Evolutionary conservation across 169 alveolate genomes (phyloP).

Genomic region (Besnoitia besnoiti): DNA sequence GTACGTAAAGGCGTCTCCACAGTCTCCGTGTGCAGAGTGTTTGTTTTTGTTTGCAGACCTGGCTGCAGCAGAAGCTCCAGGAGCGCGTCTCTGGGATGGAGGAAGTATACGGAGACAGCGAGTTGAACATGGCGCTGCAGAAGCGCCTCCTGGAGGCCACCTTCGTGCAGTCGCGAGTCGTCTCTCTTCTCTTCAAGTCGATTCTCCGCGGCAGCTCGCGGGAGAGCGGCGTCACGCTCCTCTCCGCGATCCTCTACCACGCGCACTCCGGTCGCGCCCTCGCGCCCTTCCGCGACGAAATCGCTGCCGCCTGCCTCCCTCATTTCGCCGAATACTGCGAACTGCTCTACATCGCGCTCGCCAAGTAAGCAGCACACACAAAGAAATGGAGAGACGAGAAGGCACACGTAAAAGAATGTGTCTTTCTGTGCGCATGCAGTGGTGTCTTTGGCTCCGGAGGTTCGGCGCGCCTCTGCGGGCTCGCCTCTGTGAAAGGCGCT

Average conservation of each 20-base stretch:
- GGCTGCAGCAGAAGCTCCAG: constrained; percentile 38
- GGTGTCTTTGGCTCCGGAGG: no score
- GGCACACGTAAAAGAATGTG: no score
- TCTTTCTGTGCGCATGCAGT: no score
- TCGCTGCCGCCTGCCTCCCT: constrained; percentile 33
- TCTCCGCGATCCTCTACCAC: constrained; percentile 28
- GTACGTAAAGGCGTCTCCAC: no score
- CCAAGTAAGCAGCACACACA: neutral
- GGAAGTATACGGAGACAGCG: neutral
- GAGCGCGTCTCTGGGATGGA: constrained; percentile 33
- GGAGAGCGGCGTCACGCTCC: constrained; percentile 26
- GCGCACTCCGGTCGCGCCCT: constrained; percentile 10
- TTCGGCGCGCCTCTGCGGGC: no score
- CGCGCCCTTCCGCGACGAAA: neutral
- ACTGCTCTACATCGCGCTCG: neutral
- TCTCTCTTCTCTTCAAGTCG: neutral
- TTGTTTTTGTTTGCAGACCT: neutral
- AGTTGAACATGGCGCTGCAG: neutral
- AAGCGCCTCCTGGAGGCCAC: constrained; percentile 16
- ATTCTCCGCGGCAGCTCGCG: neutral
- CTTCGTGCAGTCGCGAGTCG: neutral
- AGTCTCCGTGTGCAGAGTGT: no score
- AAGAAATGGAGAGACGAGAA: no score
- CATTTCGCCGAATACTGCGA: neutral
- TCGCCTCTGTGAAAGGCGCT: no score